A percentile compares a stretch with the other conserved stretches of the same genome.
These are phyloP conservation scores for Marchantia polymorpha DNA, from an alignment of 225 moss, liverwort and hornwort species.

Conservation along the genomic window DNA sequence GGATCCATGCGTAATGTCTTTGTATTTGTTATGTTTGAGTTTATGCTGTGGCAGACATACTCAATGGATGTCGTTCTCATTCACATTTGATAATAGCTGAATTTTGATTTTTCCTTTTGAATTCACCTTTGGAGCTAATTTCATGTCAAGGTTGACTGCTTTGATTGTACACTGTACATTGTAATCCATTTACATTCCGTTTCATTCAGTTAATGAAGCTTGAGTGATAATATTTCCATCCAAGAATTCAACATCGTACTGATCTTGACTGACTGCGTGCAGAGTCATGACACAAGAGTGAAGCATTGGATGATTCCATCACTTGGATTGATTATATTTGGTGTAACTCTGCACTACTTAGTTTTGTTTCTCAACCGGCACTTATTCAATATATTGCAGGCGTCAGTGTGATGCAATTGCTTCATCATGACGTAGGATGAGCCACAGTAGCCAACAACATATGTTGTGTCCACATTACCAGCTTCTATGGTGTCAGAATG, in stretches of 20 bases:
- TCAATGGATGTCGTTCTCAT: background rate
- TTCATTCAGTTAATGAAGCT: too few species aligned
- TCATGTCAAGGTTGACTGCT: too few species aligned
- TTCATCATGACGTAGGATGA: background rate
- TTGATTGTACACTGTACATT: too few species aligned
- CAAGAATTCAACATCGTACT: background rate
- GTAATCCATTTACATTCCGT: too few species aligned
- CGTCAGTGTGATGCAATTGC: background rate
- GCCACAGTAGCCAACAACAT: too few species aligned
- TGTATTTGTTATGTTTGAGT: background rate
- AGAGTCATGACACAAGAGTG: conserved; percentile 53
- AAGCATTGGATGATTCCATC: conserved; percentile 59
- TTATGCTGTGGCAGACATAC: background rate
- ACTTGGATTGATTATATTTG: conserved; percentile 38
- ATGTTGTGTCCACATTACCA: too few species aligned
- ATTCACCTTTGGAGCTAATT: too few species aligned
- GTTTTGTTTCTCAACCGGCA: conserved; percentile 25
- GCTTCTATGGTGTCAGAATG: too few species aligned
- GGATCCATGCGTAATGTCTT: background rate
- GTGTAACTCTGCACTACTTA: conserved; percentile 43
- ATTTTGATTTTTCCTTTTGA: too few species aligned
- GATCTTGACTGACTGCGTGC: background rate
- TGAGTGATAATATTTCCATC: too few species aligned
- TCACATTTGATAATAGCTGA: background rate
- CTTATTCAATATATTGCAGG: background rate